These are phyloP conservation scores for Penicillium sp. DNA, from an alignment of 2,329 filamentous ascomycete genomes.

Conservation along the genomic window DNA sequence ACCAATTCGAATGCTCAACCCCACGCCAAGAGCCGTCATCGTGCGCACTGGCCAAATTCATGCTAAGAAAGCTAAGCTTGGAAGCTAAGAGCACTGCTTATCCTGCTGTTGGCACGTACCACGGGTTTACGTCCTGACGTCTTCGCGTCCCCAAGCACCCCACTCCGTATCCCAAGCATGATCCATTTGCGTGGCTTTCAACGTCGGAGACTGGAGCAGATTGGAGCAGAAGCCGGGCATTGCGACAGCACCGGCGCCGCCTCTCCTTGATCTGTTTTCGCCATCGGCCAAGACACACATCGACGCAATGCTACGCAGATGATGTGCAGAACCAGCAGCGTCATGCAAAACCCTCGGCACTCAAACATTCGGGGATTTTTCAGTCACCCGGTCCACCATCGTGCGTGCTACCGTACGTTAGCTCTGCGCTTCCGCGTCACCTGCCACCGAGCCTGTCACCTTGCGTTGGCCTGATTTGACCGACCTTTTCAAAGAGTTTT, in stretches of 20 bases:
- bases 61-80: conserved; percentile 1
- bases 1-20: conserved; percentile 4
- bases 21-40: conserved; percentile 18
- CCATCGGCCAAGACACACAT: conserved; percentile 8
- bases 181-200: background rate
- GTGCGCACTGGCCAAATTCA: conserved; percentile 13
- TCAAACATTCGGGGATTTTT: background rate
- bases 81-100: conserved; percentile 12
- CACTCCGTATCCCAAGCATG: background rate
- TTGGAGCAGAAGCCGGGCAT: background rate
- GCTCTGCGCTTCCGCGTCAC: conserved; percentile 18
- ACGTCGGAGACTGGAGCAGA: background rate
- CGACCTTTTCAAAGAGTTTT: background rate
- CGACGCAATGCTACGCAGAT: conserved; percentile 9
- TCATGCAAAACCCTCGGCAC: background rate
- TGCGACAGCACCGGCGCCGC: background rate
- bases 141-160: conserved; percentile 1
- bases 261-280: background rate
- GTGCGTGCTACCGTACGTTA: conserved; percentile 14
- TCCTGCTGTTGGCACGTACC: conserved; percentile 12
- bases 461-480: conserved; percentile 8
- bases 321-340: background rate
- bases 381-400: conserved; percentile 8
- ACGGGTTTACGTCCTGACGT: background rate
- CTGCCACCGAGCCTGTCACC: conserved; percentile 1